Percentiles rank a stretch among this genome's conserved stretches.
Evolutionary conservation across 768 basidiomycete species (phyloP).

Genomic region (Lactarius sanguifluus): DNA sequence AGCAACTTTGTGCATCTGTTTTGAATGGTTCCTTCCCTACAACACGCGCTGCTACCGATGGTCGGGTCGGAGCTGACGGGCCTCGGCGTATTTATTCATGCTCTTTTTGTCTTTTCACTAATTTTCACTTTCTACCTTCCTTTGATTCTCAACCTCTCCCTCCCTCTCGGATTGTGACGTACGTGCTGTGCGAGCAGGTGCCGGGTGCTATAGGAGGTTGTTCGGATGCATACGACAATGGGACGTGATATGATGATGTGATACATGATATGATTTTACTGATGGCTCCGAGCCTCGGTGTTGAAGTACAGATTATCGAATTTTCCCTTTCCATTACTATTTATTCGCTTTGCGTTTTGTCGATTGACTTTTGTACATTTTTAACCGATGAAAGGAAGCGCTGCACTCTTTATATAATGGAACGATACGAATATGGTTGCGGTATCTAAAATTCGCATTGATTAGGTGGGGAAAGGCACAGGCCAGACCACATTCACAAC

Average conservation of each 20-base stretch:
- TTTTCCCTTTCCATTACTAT: neutral
- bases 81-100: conserved; percentile 11
- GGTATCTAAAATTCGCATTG: no score
- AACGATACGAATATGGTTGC: neutral
- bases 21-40: conserved; percentile 34
- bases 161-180: neutral
- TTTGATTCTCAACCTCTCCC: neutral
- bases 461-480: no score
- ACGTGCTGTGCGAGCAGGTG: neutral
- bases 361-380: neutral
- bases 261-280: neutral
- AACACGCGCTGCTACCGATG: no score
- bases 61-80: no score
- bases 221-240: neutral
- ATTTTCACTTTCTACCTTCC: neutral
- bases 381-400: neutral
- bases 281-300: neutral
- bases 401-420: no score
- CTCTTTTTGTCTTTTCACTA: neutral
- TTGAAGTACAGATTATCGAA: neutral
- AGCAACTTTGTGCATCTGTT: conserved; percentile 87
- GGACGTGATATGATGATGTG: neutral
- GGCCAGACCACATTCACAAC: no score
- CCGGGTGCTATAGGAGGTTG: neutral
- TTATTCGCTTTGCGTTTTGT: neutral